Evolutionary conservation across 495 filamentous ascomycete genomes (phyloP).

Genomic region (Cercophora samala): DNA sequence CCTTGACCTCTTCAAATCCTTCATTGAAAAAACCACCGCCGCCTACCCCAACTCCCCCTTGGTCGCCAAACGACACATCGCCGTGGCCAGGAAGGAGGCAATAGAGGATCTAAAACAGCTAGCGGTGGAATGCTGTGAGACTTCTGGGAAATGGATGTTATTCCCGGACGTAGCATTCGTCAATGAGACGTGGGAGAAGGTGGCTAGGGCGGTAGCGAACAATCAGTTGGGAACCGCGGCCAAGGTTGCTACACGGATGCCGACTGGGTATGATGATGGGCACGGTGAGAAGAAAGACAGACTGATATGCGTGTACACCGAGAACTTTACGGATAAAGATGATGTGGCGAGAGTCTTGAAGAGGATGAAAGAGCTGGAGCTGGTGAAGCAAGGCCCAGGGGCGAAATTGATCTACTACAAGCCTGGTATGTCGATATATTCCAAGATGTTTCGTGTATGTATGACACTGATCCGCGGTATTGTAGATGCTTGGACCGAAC

Average conservation of each 20-base stretch:
- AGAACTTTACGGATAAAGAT: slow-evolving; percentile 62
- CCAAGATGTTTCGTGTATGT: slow-evolving; percentile 8
- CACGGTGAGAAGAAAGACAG: slow-evolving; percentile 38
- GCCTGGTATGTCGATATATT: slow-evolving; percentile 43
- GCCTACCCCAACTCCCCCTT: slow-evolving; percentile 18
- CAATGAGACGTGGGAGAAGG: slow-evolving; percentile 58
- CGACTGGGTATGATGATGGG: not conserved
- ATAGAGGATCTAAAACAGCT: slow-evolving; percentile 53
- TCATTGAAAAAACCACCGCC: slow-evolving; percentile 24
- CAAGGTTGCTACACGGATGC: slow-evolving; percentile 59
- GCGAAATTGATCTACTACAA: slow-evolving; percentile 71
- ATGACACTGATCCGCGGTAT: not conserved
- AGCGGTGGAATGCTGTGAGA: slow-evolving; percentile 37
- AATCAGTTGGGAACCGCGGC: slow-evolving; percentile 64
- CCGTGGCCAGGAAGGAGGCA: slow-evolving; percentile 47
- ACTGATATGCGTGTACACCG: slow-evolving; percentile 74
- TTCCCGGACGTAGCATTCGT: slow-evolving; percentile 57
- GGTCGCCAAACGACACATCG: slow-evolving; percentile 41
- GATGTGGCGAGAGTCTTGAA: slow-evolving; percentile 66
- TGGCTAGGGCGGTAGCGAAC: slow-evolving; percentile 60
- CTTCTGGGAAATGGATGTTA: slow-evolving; percentile 68
- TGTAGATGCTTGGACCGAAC: slow-evolving; percentile 68
- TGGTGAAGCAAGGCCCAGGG: slow-evolving; percentile 46
- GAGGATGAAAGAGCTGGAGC: slow-evolving; percentile 55
- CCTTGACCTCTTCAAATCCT: slow-evolving; percentile 34